Evolutionary conservation across 2,329 filamentous ascomycete genomes (phyloP), one percentile per base, ranked within the genome.

Genomic region (Trichoderma harzianum): DNA sequence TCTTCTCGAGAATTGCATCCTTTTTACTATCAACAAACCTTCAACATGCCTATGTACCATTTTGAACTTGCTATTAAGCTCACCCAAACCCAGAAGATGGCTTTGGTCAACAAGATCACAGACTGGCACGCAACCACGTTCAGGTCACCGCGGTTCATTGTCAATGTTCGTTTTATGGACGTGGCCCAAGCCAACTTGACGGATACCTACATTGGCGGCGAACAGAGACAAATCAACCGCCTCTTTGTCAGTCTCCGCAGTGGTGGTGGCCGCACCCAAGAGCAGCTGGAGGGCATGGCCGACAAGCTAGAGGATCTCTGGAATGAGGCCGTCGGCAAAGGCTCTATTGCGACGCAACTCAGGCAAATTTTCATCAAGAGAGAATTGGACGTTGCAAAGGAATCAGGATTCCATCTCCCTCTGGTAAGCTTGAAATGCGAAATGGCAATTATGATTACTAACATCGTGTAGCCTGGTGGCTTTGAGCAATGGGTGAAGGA

Each of bases 101-200:
- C 65, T 53, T 62, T 73, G 34, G 68, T 60, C 10, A 69, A 63
- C 7, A 47, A 32, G 14, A 73, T 73, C 18, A 73, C 72, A 2
- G 72, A 73, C 30, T 73, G 72, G 72, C 72, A 73, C 21, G 69
- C 72, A 43, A 71, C 62, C n/a, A 73, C 72, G 2, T 73, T 73
- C 21, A 71, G 61, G 7, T 43, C 72, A 21, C 72, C 72, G 16
- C 57, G 62, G 5, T 73, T 73, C 32, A 73, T 73, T 24, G 72
- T 73, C 62, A 73, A 73, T 14, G 68, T 71, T 18, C 72, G 72
- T n/a, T 73, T 73, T 30, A 26, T 73, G 6, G 72, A 73, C 43
- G 63, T 64, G 7, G 32, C 62, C 4, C 43, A 72, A n/a, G 70
- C 58, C 28, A 34, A 28, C n/a, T 51, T 72, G 11, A 32, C 70